Percentiles rank a stretch among this genome's conserved stretches.
phyloP scores from a whole-genome alignment of 495 filamentous ascomycete genomes.

The Penicillium manginii region DNA sequence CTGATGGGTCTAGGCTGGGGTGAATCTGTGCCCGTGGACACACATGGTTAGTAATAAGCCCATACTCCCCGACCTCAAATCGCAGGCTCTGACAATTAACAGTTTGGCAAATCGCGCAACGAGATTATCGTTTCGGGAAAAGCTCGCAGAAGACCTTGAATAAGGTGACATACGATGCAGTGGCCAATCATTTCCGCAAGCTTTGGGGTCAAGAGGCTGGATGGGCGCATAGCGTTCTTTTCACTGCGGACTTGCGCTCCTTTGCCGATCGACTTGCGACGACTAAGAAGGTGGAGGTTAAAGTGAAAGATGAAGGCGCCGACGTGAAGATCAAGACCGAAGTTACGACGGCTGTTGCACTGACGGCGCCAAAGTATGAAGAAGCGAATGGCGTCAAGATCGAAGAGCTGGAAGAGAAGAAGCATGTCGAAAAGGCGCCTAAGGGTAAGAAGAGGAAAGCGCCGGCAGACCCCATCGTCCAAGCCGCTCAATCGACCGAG shows the following conservation, averaged over 20 bases:
- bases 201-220: conserved; percentile 95
- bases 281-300: conserved; percentile 47
- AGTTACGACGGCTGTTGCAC: conserved; percentile 30
- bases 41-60: conserved; percentile 64
- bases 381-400: conserved; percentile 23
- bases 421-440: conserved; percentile 13
- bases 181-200: conserved; percentile 86
- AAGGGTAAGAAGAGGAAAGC: conserved; percentile 25
- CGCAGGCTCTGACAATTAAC: conserved; percentile 5
- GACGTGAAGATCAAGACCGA: conserved; percentile 33
- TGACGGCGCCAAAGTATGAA: conserved; percentile 34
- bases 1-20: conserved; percentile 98
- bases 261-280: conserved; percentile 70
- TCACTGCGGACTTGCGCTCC: conserved; percentile 87
- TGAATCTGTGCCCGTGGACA: conserved; percentile 94
- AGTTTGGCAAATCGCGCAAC: conserved; percentile 97
- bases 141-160: conserved; percentile 83
- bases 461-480: conserved; percentile 23
- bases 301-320: conserved; percentile 31
- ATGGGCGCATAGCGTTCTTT: conserved; percentile 97
- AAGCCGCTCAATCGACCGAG: conserved; percentile 35
- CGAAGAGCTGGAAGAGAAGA: conserved; percentile 28
- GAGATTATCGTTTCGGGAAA: conserved; percentile 93
- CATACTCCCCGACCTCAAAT: not conserved
- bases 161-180: conserved; percentile 83